A percentile compares a stretch with the other conserved stretches of the same genome.
Conservation (phyloP, 177 flowering plant species). For the Vitis hybrid region DNA sequence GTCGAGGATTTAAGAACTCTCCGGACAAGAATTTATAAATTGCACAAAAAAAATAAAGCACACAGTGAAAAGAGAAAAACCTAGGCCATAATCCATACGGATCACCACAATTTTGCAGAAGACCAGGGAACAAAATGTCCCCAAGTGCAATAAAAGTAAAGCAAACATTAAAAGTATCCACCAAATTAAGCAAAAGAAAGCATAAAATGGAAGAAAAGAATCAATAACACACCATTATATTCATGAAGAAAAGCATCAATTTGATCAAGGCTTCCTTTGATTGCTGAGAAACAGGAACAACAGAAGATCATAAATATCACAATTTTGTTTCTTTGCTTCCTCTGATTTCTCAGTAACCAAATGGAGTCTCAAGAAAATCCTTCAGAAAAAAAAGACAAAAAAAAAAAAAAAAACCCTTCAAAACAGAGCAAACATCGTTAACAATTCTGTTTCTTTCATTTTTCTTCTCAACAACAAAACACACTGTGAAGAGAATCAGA, state of each 20-base stretch:
- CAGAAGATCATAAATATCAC: neutral
- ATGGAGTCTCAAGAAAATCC: neutral
- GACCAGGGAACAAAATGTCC: neutral
- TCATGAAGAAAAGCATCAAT: slow-evolving; percentile 15
- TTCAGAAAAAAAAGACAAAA: neutral
- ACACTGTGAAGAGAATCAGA: neutral
- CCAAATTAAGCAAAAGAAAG: neutral
- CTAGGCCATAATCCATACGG: slow-evolving; percentile 33
- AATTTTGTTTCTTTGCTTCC: neutral
- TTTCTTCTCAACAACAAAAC: too few relatives aligned
- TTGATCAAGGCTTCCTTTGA: neutral
- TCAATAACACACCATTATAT: neutral
- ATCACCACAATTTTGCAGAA: neutral
- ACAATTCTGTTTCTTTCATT: too few relatives aligned
- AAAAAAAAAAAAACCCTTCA: too few relatives aligned
- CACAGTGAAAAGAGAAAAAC: slow-evolving; percentile 7
- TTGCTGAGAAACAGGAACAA: neutral
- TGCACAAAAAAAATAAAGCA: neutral
- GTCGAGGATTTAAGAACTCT: too few relatives aligned
- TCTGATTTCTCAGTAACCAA: neutral
- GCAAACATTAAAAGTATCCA: neutral
- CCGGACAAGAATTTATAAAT: neutral
- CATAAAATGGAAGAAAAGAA: slow-evolving; percentile 17
- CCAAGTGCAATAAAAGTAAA: neutral
- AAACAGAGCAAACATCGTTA: too few relatives aligned